phyloP scores from a whole-genome alignment of 1,139 yeast species.

The Arxiozyma bovina region DNA sequence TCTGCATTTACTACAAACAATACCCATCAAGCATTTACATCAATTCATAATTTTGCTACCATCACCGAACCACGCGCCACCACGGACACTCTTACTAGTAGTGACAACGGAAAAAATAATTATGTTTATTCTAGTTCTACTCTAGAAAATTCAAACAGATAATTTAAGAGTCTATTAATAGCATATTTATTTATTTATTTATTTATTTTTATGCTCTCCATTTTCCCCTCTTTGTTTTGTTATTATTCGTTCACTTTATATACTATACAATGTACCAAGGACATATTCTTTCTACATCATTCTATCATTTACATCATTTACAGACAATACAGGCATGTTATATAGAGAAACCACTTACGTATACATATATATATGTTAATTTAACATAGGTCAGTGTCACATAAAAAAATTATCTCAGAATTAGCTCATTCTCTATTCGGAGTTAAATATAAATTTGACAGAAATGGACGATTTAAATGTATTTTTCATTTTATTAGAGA shows the following conservation, averaged over 20 bases:
- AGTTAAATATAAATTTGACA: not conserved
- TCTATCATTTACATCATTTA: too few relatives aligned
- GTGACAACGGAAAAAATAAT: too few relatives aligned
- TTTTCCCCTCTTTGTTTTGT: not conserved
- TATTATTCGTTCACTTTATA: not conserved
- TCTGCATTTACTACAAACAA: not conserved
- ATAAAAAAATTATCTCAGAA: not conserved
- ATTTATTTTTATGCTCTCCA: not conserved
- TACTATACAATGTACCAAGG: not conserved
- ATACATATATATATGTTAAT: too few relatives aligned
- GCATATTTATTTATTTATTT: too few relatives aligned
- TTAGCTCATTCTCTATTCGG: not conserved
- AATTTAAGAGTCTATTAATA: not conserved
- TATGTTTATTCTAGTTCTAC: not conserved
- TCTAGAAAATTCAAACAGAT: not conserved
- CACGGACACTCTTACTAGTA: not conserved
- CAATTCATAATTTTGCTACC: not conserved
- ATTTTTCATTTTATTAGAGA: too few relatives aligned
- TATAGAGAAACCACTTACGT: too few relatives aligned
- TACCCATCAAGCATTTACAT: not conserved
- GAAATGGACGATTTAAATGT: not conserved
- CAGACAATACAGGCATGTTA: too few relatives aligned
- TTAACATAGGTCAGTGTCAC: not conserved
- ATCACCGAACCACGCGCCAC: not conserved
- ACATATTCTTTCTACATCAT: not conserved